A percentile compares a stretch with the other conserved stretches of the same genome.
Evolutionary conservation across 345 rosid species (phyloP).

Genomic region (Moricandia arvensis): DNA sequence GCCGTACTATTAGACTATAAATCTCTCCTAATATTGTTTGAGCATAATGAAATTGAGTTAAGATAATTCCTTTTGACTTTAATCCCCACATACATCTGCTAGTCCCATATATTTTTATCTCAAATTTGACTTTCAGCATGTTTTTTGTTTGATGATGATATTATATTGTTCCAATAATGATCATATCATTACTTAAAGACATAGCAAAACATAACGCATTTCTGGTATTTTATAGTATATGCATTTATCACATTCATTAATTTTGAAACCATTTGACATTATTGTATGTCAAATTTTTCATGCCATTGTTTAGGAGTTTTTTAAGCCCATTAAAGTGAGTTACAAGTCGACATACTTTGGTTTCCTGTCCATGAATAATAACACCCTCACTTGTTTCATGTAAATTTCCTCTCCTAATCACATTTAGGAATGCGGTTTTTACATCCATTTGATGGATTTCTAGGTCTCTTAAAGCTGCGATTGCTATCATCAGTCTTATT

Average conservation of each 20-base stretch:
- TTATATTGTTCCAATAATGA: not conserved
- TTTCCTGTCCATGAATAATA: not conserved
- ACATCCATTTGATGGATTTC: not conserved
- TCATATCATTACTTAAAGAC: not conserved
- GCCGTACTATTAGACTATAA: not conserved
- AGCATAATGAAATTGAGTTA: not conserved
- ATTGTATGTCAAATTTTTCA: too few species aligned
- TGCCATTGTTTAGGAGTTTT: not conserved
- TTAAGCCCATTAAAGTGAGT: not conserved
- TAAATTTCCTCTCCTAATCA: not conserved
- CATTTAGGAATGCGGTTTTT: not conserved
- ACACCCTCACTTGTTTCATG: not conserved
- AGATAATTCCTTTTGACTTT: not conserved
- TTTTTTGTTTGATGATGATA: not conserved
- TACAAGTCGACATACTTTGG: not conserved
- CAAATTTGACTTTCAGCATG: not conserved
- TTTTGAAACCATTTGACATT: not conserved
- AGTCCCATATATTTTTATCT: not conserved
- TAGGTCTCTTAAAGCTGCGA: not conserved
- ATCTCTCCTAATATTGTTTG: not conserved
- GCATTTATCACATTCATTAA: not conserved
- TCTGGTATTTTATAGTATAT: too few species aligned
- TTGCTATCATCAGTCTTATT: too few species aligned
- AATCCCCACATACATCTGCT: not conserved
- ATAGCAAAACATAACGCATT: not conserved